Base-by-base conservation (phyloP, 164 flowering plant genomes). In the Nymphaea thermarum region DNA sequence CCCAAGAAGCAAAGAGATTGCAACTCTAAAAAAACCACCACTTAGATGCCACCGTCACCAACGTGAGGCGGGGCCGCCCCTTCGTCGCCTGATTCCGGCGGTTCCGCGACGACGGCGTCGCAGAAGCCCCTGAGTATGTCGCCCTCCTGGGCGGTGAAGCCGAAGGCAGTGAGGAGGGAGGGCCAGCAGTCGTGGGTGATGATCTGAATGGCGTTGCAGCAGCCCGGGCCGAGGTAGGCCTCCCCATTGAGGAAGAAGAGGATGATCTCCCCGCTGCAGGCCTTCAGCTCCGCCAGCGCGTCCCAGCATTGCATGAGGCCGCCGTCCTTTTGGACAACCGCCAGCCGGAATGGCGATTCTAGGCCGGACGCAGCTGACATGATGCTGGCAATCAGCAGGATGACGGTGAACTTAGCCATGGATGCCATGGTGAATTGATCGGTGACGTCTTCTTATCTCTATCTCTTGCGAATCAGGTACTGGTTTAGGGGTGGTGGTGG, bases 251-350 rank as follows among this genome's bases (percentile, higher is more conserved):
- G 8, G 64, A 76, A 76, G 71, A 76, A 76, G 25, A 70, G 71
- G 43, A 73, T 71, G 43, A 73, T 44, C 66, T 76, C 76, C 3
- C 44, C 17, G 5, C 68, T 41, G 73, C 79, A 76, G 8, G 79
- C 65, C 14, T 66, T 68, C 3, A 76, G 68, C 71, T 76, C 85
- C 41, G 62, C 2, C 5, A 86, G 69, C 4, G 85, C 79, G 6
- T 65, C 70, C 82, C 81, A 83, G 78, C 88, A 85, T 5, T 79
- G 83, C 10, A 66, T 70, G 3, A 63, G 18, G 15, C 53, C 63
- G 43, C 62, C 60, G 25, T 51, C 71, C 44, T 18, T 92, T 87
- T 4, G 70, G 68, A 8, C 57, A 51, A 8, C 14, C 57, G 14
- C 57, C 57, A 51, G 14, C 57, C 57, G 57, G 57, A 51, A 51